Base-by-base conservation (phyloP, 2,329 filamentous ascomycete genomes). In the Ophiocordyceps camponoti-leonardi region DNA sequence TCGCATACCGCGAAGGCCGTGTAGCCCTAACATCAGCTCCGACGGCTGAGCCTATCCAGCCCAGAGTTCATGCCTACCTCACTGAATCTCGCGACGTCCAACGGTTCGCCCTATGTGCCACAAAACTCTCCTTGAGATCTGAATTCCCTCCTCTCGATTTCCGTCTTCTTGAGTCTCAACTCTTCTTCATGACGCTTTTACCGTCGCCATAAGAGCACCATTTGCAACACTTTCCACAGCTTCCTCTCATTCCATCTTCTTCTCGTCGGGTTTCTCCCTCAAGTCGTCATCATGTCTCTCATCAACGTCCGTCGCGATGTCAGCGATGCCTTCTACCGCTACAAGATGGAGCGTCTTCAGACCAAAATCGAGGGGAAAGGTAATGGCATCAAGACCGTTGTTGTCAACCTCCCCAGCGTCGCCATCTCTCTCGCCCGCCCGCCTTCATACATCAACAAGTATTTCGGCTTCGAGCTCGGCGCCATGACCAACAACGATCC, bases 281-380 rank as follows among this genome's bases (percentile, higher is more conserved):
- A 39, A 18, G 11, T 65, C 68, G 70, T 66, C 78, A 87, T 58
- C 68, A 96, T 96, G 92, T 82, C 86, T 77, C 88, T 86, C 72
- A 75, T 98, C 79, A 98, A 98, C 71, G 88, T 96, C 69, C 88
- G 88, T 68, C 86, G 86, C 69, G 90, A 96, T 83, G 83, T 94
- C 72, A 83, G 82, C 74, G 92, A 98, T 72, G 83, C 83, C 70
- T 98, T 95, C 80, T 98, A 98, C 73, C 92, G 92, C 67, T 98
- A 98, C 81, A 98, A 98, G 80, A 98, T 98, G 92, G 92, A 96
- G 73, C 83, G 81, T 58, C 73, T 98, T 63, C 86, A 94, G 75
- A 94, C 92, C 66, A 98, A 98, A 77, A 93, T 98, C 58, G 92
- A 98, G 72, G 92, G 92, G 69, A 98, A 98, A 71, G 92, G 92